Evolutionary conservation across 1,139 yeast species (phyloP).

Genomic region (Schwanniomyces etchellsii): DNA sequence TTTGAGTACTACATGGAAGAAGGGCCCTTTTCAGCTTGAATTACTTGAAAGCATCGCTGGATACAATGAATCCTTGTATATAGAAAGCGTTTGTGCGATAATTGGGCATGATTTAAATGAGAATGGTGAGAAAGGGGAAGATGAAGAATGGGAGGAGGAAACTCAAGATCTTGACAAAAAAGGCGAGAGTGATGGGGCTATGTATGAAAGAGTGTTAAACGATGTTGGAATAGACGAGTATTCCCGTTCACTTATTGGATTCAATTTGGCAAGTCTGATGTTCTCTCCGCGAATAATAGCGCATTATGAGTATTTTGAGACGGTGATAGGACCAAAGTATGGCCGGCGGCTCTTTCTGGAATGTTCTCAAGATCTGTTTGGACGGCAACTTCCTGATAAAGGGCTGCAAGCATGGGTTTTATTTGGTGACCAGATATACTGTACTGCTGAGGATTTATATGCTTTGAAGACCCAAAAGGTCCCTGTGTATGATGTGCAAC

Average conservation of each 20-base stretch:
- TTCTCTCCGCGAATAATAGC: conserved; percentile 60
- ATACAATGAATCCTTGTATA: conserved; percentile 44
- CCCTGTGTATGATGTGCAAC: conserved; percentile 17
- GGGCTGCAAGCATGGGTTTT: conserved; percentile 44
- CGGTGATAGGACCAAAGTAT: conserved; percentile 18
- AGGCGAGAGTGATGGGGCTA: conserved; percentile 27
- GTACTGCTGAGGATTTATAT: conserved; percentile 63
- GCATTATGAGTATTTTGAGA: conserved; percentile 49
- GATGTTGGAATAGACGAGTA: conserved; percentile 16
- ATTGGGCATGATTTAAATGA: conserved; percentile 21
- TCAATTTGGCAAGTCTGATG: conserved; percentile 47
- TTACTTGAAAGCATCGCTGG: conserved; percentile 53
- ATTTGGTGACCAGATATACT: conserved; percentile 49
- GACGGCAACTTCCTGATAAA: conserved; percentile 17
- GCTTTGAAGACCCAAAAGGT: conserved; percentile 49
- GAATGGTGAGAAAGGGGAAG: conserved; percentile 18
- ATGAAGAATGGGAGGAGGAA: conserved; percentile 20
- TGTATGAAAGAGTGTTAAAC: conserved; percentile 30
- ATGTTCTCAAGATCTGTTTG: conserved; percentile 34
- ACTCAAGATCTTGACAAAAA: conserved; percentile 6
- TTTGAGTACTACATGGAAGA: conserved; percentile 12
- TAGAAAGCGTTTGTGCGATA: conserved; percentile 34
- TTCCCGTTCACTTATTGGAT: conserved; percentile 34
- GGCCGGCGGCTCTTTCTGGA: conserved; percentile 12
- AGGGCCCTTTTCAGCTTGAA: conserved; percentile 37